Conservation (phyloP, 768 basidiomycete genomes). For the Agaricus subrufescens region DNA sequence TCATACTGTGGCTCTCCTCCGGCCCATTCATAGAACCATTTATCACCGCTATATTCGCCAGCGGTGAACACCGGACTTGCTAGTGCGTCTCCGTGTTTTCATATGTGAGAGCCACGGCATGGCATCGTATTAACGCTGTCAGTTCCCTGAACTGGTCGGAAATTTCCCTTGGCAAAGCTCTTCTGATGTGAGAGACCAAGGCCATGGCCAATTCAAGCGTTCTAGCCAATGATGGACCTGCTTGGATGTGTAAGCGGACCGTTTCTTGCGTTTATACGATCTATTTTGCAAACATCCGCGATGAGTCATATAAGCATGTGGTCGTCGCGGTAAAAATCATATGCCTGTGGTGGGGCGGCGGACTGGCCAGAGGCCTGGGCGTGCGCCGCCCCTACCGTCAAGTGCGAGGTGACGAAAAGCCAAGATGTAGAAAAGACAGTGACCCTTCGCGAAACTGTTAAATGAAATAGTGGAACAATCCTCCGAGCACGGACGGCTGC, state of each 20-base stretch:
- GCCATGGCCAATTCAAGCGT: background rate
- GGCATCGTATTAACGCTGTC: background rate
- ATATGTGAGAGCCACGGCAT: background rate
- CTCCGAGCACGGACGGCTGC: too few species aligned
- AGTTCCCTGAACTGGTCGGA: background rate
- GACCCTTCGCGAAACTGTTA: too few species aligned
- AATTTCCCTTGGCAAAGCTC: background rate
- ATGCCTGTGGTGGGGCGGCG: background rate
- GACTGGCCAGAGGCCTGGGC: too few species aligned
- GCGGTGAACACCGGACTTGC: background rate
- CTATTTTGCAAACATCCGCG: background rate
- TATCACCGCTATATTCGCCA: background rate
- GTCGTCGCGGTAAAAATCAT: background rate
- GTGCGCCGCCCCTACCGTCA: too few species aligned
- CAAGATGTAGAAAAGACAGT: too few species aligned
- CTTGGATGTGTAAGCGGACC: background rate
- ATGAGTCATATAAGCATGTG: background rate
- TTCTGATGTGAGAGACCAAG: background rate
- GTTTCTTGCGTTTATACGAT: background rate
- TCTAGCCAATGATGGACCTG: background rate
- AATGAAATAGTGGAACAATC: too few species aligned
- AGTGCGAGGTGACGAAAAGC: too few species aligned
- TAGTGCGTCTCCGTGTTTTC: constrained; percentile 6
- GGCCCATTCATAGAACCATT: background rate
- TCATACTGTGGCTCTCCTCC: background rate